Conservation (phyloP, 2,329 filamentous ascomycete species). For the Arthrinium phaeospermum region DNA sequence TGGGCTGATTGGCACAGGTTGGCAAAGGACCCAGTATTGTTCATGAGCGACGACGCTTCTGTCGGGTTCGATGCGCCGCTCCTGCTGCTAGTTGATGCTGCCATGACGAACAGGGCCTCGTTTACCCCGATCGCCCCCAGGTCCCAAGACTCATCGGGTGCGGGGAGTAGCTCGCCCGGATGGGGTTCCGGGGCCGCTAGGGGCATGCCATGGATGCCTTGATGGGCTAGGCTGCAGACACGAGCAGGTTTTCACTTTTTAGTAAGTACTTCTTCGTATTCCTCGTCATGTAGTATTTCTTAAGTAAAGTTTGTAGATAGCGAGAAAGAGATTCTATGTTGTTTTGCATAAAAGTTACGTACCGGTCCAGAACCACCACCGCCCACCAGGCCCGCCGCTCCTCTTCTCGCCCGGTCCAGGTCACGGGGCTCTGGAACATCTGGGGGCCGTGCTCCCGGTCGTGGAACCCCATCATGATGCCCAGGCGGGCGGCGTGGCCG, state of each 20-base stretch:
- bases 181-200: conserved; percentile 35
- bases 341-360: conserved; percentile 3
- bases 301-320: not conserved
- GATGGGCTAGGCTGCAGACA: conserved; percentile 30
- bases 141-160: conserved; percentile 36
- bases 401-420: conserved; percentile 41
- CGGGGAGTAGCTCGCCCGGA: conserved; percentile 36
- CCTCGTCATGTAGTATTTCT: not conserved
- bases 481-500: conserved; percentile 33
- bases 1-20: conserved; percentile 40
- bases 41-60: not conserved
- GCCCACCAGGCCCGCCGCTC: conserved; percentile 42
- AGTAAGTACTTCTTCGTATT: not conserved
- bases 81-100: not conserved
- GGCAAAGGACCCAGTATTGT: conserved; percentile 35
- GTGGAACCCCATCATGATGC: conserved; percentile 20
- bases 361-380: conserved; percentile 41
- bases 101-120: conserved; percentile 31
- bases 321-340: not conserved
- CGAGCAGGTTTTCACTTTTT: not conserved
- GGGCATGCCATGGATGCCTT: conserved; percentile 31
- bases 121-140: conserved; percentile 35
- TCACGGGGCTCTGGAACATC: conserved; percentile 27
- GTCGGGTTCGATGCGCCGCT: not conserved
- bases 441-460: not conserved